A percentile compares a stretch with the other conserved stretches of the same genome.
Evolutionary conservation across 306 rosid genomes (phyloP).

Genomic region (Crataegus laevigata): DNA sequence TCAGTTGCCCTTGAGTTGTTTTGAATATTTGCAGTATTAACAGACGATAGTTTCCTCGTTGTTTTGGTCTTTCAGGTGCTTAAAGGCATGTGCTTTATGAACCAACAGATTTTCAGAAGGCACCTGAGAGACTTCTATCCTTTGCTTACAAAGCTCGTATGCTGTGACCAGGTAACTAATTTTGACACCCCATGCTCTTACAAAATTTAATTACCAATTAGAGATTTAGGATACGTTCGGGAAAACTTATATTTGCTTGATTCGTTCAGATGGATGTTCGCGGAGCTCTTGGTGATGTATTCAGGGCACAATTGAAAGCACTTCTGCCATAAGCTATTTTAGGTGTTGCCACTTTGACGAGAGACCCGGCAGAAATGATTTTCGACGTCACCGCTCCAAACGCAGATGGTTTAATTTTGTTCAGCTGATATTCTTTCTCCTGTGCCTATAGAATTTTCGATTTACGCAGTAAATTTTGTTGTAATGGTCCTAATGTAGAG

Average conservation of each 20-base stretch:
- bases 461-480: not conserved
- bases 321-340: conserved; percentile 48
- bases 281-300: conserved; percentile 89
- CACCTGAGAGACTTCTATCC: conserved; percentile 92
- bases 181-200: not conserved
- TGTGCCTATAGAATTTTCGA: not conserved
- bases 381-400: not conserved
- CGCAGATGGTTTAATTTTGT: not conserved
- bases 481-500: not conserved
- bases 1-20: not conserved
- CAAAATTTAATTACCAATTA: not conserved
- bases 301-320: conserved; percentile 83
- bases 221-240: not conserved
- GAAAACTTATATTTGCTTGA: conserved; percentile 2
- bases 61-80: conserved; percentile 58
- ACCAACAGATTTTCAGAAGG: conserved; percentile 75
- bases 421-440: not conserved
- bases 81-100: conserved; percentile 86
- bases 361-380: conserved; percentile 2
- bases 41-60: not conserved
- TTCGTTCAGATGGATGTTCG: conserved; percentile 90
- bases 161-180: conserved; percentile 85
- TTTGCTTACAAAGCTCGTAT: conserved; percentile 82
- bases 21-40: not conserved
- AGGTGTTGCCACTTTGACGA: not conserved